phyloP scores from a whole-genome alignment of 1,284 basidiomycete species.

The Porogramme epimiltina region DNA sequence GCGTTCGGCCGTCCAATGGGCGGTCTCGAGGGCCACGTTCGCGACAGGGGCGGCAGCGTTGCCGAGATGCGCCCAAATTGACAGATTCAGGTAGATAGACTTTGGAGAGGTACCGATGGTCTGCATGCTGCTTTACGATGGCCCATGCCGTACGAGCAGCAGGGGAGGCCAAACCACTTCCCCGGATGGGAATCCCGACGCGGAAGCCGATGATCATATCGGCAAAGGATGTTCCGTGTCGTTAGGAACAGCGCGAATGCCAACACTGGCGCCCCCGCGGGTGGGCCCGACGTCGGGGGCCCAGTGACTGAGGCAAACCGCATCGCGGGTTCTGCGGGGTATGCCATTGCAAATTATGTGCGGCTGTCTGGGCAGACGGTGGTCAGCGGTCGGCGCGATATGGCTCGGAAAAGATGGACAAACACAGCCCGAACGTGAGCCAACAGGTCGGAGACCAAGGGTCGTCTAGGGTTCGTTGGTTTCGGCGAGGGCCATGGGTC shows the following conservation, averaged over 20 bases:
- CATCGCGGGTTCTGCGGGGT: neutral
- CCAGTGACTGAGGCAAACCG: neutral
- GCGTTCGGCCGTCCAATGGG: too few species aligned
- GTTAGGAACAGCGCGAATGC: neutral
- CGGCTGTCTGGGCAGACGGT: neutral
- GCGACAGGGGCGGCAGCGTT: neutral
- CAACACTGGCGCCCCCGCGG: neutral
- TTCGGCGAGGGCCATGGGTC: too few species aligned
- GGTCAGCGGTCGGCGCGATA: neutral
- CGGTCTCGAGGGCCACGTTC: too few species aligned
- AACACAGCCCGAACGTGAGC: too few species aligned
- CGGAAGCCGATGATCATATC: neutral
- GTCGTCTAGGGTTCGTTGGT: too few species aligned
- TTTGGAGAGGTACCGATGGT: neutral
- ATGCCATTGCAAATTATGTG: neutral
- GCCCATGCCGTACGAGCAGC: too few species aligned
- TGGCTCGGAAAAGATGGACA: too few species aligned
- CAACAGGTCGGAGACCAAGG: too few species aligned
- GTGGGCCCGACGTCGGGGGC: neutral
- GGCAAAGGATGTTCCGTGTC: neutral
- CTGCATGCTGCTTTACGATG: too few species aligned
- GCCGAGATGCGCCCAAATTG: neutral
- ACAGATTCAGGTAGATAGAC: neutral
- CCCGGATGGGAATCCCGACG: too few species aligned
- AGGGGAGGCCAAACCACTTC: too few species aligned